Base-by-base conservation (phyloP, 192 early-diverging fungal genomes). In the Entophlyctis helioformis region DNA sequence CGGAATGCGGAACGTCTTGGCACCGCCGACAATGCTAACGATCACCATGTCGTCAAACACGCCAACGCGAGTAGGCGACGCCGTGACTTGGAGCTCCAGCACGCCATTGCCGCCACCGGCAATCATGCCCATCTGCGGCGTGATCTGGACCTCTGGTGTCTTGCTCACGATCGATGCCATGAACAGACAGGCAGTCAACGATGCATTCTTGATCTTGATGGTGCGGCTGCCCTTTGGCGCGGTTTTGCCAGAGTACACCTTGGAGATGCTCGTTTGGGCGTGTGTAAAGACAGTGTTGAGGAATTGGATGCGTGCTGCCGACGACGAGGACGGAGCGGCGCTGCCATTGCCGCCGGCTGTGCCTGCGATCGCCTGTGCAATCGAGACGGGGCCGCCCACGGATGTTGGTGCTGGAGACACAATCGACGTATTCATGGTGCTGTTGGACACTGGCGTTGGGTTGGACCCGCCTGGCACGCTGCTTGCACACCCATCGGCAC, bases 191-290 rank as follows among this genome's bases (percentile, higher is more conserved):
- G 68, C 33, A 34, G 55, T 53, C 0, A 13, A 9, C 8, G 60
- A 52, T 24, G 56, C 66, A 36, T 71, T 71, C 53, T 71, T 71
- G 37, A 71, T 44, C 33, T 44, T 48, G n/a, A 64, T 53, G 27
- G 48, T 36, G 36, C 43, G 27, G 0, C 18, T 51, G 1, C 55
- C 51, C 24, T 35, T 28, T 15, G 36, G 15, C 15, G 21, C n/a
- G n/a, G n/a, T n/a, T n/a, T n/a, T n/a, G n/a, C n/a, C n/a, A n/a
- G n/a, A n/a, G n/a, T n/a, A n/a, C n/a, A n/a, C n/a, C n/a, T n/a
- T n/a, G n/a, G n/a, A n/a, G n/a, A n/a, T n/a, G n/a, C n/a, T n/a
- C n/a, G n/a, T n/a, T n/a, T n/a, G n/a, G n/a, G n/a, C n/a, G n/a
- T n/a, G n/a, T n/a, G n/a, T n/a, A n/a, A n/a, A n/a, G n/a, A n/a